Evolutionary conservation across 192 early-diverging fungal species (phyloP).

Genomic region (Entophlyctis helioformis): DNA sequence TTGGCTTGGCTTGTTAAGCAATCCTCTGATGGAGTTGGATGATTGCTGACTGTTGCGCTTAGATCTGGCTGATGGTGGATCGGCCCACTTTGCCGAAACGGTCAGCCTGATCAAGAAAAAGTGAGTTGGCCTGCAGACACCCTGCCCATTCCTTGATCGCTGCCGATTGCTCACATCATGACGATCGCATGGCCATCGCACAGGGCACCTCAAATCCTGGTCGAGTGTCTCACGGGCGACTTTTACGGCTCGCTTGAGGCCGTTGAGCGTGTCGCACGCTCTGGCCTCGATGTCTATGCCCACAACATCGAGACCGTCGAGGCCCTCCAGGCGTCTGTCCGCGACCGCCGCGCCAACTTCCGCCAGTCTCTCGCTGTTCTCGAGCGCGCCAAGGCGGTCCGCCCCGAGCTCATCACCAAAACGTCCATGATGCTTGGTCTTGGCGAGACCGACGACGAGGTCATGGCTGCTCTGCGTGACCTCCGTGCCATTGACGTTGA

Average conservation of each 20-base stretch:
- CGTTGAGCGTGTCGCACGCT: conserved; percentile 72
- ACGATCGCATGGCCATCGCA: not conserved
- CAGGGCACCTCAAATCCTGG: conserved; percentile 80
- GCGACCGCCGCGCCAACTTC: conserved; percentile 86
- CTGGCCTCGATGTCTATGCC: conserved; percentile 94
- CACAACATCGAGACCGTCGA: conserved; percentile 98
- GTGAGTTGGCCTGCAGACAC: conserved; percentile 35
- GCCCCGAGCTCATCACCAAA: conserved; percentile 81
- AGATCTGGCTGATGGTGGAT: conserved; percentile 87
- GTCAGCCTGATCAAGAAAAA: conserved; percentile 78
- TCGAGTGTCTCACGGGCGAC: conserved; percentile 95
- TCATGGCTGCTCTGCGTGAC: conserved; percentile 74
- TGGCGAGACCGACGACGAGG: conserved; percentile 91
- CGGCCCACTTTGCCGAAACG: conserved; percentile 86
- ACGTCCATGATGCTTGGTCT: conserved; percentile 97
- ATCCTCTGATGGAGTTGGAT: not conserved
- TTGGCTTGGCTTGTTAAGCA: not conserved
- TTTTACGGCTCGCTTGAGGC: conserved; percentile 66
- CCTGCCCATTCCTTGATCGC: no score
- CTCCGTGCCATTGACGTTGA: conserved; percentile 75
- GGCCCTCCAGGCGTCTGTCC: conserved; percentile 72
- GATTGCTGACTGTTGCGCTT: not conserved
- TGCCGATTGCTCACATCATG: no score
- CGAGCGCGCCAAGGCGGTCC: conserved; percentile 70
- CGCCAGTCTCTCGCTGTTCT: conserved; percentile 82